Evolutionary conservation across 1,284 basidiomycete species (phyloP), one percentile per base, ranked within the genome.

Genomic region (Moesziomyces antarcticus): DNA sequence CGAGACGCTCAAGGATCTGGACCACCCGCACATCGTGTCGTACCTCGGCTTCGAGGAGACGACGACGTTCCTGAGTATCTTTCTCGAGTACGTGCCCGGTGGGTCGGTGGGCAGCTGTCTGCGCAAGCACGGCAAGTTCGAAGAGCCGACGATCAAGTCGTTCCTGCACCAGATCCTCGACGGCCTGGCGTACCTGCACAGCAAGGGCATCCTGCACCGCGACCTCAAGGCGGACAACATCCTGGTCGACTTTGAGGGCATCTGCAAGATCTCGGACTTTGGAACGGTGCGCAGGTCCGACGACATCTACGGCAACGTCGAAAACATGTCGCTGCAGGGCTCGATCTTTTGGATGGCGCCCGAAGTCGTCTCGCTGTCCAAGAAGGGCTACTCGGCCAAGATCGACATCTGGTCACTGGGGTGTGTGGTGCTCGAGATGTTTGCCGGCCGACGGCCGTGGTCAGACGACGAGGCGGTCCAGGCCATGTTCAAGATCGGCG

Each of bases 261-360:
- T 92, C 44, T 97, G 95, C 88, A 99, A 99, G 86, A 99, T 99
- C 56, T 95, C 94, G 3, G 97, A 99, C 85, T 99, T 99, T 83
- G 97, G 82, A 41, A 84, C 82, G 8, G 81, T 84, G 30, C 70
- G 81, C 6, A 68, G 77, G 25, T 77, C 74, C 33, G 82, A 90
- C 63, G 93, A 96, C 76, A 92, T 95, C 66, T 90, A 94, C 79
- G 90, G 91, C 77, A 91, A 92, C 67, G 88, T 89, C 61, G 91
- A 89, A 2, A 92, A 93, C 50, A 86, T 86, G 86, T 85, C 85
- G 22, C 92, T 99, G 91, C 93, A 94, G 85, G 97, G 97, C 20
- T 95, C 93, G 18, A 92, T 98, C 49, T 99, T 97, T 85, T 99
- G 97, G 86, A 99, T 99, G 96, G 96, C 97, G 8, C 97, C 96